A percentile compares a stretch with the other conserved stretches of the same genome.
Evolutionary conservation across 2,329 filamentous ascomycete species (phyloP).

Genomic region (Whalleya microplaca): DNA sequence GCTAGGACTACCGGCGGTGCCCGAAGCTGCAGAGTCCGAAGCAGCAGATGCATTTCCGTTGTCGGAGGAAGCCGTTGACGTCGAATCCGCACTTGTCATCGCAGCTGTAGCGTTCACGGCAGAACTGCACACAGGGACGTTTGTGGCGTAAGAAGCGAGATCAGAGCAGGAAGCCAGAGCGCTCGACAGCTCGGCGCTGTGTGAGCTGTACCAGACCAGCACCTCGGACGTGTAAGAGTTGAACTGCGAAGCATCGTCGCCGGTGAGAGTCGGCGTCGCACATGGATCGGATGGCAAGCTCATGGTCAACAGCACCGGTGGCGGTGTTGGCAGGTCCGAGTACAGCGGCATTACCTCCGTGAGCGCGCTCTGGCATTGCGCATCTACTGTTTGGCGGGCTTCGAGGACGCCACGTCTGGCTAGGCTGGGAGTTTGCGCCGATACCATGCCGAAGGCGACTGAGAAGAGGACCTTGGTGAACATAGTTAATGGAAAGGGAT

Average conservation of each 20-base stretch:
- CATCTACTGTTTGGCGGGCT: slow-evolving; percentile 17
- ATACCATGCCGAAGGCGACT: slow-evolving; percentile 19
- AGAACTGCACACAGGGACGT: slow-evolving; percentile 24
- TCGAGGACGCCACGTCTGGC: slow-evolving; percentile 26
- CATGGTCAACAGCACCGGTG: slow-evolving; percentile 19
- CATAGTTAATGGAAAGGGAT: background rate
- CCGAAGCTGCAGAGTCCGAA: background rate
- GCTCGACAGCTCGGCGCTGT: slow-evolving; percentile 25
- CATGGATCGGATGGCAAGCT: slow-evolving; percentile 27
- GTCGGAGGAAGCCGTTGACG: background rate
- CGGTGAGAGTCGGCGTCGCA: slow-evolving; percentile 24
- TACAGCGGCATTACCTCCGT: slow-evolving; percentile 20
- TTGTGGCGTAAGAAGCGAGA: slow-evolving; percentile 9
- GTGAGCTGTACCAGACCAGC: slow-evolving; percentile 24
- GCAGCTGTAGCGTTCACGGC: background rate
- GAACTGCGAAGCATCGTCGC: slow-evolving; percentile 24
- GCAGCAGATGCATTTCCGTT: background rate
- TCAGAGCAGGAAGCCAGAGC: slow-evolving; percentile 24
- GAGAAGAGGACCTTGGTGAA: slow-evolving; percentile 10
- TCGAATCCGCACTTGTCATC: background rate
- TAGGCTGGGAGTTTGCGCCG: slow-evolving; percentile 23
- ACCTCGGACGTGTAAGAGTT: slow-evolving; percentile 26
- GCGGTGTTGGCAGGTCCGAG: slow-evolving; percentile 22
- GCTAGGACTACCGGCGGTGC: background rate
- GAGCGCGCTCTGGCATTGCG: slow-evolving; percentile 25